Conservation (phyloP, 2,329 filamentous ascomycete species). For the Fusarium camptoceras region DNA sequence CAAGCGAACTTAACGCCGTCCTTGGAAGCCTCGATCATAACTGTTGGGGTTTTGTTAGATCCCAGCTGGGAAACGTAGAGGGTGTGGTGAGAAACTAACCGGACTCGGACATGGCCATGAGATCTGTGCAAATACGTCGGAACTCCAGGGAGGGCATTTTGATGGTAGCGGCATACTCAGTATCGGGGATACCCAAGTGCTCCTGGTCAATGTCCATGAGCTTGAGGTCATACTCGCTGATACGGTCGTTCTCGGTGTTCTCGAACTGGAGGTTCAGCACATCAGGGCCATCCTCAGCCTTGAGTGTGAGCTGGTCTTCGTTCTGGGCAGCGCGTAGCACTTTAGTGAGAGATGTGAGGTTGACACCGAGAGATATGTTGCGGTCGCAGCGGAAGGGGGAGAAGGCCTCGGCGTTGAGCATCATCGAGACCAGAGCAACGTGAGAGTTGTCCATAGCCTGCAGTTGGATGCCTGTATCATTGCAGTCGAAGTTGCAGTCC, state of each 20-base stretch:
- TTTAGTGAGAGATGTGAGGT: constrained; percentile 95
- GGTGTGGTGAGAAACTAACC: constrained; percentile 67
- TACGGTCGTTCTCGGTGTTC: constrained; percentile 85
- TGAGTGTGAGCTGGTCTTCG: constrained; percentile 94
- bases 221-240: constrained; percentile 99
- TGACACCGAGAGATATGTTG: constrained; percentile 98
- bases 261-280: constrained; percentile 96
- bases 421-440: constrained; percentile 98
- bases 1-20: constrained; percentile 96
- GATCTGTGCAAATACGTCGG: constrained; percentile 92
- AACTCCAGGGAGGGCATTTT: constrained; percentile 91
- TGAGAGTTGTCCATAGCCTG: constrained; percentile 99
- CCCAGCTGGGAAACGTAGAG: neutral
- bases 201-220: constrained; percentile 99
- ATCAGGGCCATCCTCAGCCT: constrained; percentile 96
- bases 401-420: constrained; percentile 96
- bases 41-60: constrained; percentile 58
- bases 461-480: constrained; percentile 97
- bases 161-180: constrained; percentile 95
- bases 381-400: constrained; percentile 97
- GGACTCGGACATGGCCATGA: constrained; percentile 93
- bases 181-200: constrained; percentile 97
- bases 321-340: constrained; percentile 94
- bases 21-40: constrained; percentile 95
- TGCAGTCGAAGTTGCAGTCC: constrained; percentile 99